A percentile compares a stretch with the other conserved stretches of the same genome.
phyloP scores from a whole-genome alignment of 169 alveolate genomes.

The Sarcocystis neurona region DNA sequence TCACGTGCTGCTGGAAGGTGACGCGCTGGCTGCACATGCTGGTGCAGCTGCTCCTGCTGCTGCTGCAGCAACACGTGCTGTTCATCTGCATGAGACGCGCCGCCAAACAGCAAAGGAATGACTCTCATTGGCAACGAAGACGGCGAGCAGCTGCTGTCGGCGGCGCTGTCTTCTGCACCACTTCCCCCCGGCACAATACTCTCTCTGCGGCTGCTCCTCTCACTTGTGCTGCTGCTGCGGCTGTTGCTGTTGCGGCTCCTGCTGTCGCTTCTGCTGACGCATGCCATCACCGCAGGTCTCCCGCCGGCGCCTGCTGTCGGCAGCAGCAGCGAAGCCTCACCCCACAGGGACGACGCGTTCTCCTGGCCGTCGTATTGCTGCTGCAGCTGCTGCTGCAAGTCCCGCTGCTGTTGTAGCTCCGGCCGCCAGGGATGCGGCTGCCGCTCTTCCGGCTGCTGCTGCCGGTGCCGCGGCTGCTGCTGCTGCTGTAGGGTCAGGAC shows the following conservation, averaged over 20 bases:
- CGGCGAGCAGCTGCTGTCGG: background rate
- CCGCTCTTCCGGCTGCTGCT: background rate
- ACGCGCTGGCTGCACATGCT: background rate
- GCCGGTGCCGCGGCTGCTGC: conserved; percentile 16
- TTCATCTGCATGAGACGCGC: background rate
- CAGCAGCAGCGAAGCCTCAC: background rate
- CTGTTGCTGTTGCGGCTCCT: background rate
- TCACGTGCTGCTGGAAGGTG: too few species aligned
- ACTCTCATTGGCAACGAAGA: too few species aligned
- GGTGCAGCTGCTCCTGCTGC: conserved; percentile 20
- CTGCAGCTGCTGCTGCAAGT: conserved; percentile 25
- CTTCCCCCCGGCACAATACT: background rate
- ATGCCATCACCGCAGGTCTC: background rate
- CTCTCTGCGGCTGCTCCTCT: conserved; percentile 6
- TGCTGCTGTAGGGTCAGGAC: conserved; percentile 10
- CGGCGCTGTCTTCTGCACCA: too few species aligned
- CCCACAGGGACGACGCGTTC: conserved; percentile 24
- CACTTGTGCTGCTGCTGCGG: background rate
- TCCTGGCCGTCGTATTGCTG: background rate
- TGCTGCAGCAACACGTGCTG: background rate
- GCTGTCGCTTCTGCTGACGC: background rate
- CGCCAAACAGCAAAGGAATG: too few species aligned
- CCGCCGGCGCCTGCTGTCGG: background rate
- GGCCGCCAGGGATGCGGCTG: conserved; percentile 2
- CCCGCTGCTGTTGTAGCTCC: conserved; percentile 20